Conservation (phyloP, 148 eudicot species). For the Chenopodium quinoa region DNA sequence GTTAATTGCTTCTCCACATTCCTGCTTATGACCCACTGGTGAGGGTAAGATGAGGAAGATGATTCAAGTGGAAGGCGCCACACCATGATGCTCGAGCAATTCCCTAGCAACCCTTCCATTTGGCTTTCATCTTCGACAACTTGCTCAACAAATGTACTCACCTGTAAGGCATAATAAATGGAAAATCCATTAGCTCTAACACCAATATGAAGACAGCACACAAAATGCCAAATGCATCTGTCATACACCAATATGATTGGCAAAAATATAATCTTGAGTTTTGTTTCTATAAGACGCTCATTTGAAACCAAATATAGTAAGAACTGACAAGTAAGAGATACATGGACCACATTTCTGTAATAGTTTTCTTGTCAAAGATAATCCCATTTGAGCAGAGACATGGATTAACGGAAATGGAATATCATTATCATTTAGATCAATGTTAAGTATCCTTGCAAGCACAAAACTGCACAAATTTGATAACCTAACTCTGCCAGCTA, state of each 20-base stretch:
- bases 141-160: slow-evolving; percentile 68
- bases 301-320: neutral
- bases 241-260: too few relatives aligned
- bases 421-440: neutral
- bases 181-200: neutral
- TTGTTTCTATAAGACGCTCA: neutral
- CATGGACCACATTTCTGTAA: neutral
- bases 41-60: slow-evolving; percentile 40
- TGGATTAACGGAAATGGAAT: neutral
- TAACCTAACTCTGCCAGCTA: neutral
- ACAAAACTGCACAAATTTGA: neutral
- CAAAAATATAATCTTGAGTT: too few relatives aligned
- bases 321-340: neutral
- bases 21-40: slow-evolving; percentile 44
- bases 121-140: slow-evolving; percentile 83
- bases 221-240: neutral
- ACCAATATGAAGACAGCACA: neutral
- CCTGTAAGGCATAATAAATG: slow-evolving; percentile 41
- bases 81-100: slow-evolving; percentile 53
- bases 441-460: neutral
- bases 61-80: slow-evolving; percentile 62
- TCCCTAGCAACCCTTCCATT: slow-evolving; percentile 65
- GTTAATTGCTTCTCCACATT: slow-evolving; percentile 30
- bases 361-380: neutral
- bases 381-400: neutral